A percentile compares a stretch with the other conserved stretches of the same genome.
Conservation (phyloP, 2,329 filamentous ascomycete species). For the Cladobotryum protrusum region DNA sequence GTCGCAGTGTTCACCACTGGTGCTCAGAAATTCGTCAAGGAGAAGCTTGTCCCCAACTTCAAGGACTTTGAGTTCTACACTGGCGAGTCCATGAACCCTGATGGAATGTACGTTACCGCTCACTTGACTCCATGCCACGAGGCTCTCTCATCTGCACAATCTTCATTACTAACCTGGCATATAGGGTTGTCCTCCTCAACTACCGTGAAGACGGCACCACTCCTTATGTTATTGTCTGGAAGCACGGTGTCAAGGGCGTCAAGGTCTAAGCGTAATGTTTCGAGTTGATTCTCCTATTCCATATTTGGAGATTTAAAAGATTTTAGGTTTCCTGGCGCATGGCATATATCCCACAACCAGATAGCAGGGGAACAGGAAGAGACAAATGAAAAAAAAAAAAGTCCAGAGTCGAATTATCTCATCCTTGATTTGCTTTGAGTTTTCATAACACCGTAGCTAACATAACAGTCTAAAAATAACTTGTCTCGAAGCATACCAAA, state of each 20-base stretch:
- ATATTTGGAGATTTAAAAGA: constrained; percentile 9
- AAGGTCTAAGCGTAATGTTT: constrained; percentile 67
- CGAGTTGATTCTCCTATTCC: constrained; percentile 4
- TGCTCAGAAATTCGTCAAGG: constrained; percentile 70
- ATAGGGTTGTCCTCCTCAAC: constrained; percentile 83
- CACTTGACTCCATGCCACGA: neutral
- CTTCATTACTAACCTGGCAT: constrained; percentile 8
- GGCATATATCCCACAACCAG: constrained; percentile 11
- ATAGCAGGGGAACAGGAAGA: constrained; percentile 12
- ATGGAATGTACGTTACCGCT: constrained; percentile 70
- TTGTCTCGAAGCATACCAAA: no score
- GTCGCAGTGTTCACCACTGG: constrained; percentile 75
- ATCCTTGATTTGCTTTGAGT: neutral
- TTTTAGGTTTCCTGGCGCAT: constrained; percentile 12
- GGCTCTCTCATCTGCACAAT: no score
- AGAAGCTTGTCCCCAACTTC: constrained; percentile 75
- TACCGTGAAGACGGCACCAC: constrained; percentile 96
- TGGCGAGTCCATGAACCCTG: constrained; percentile 85
- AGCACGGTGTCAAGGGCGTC: constrained; percentile 80
- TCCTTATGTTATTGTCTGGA: constrained; percentile 87
- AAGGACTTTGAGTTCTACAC: constrained; percentile 95
- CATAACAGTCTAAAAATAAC: no score
- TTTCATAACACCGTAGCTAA: no score
- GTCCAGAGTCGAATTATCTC: constrained; percentile 3
- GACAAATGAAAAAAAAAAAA: constrained; percentile 10